phyloP scores from a whole-genome alignment of 495 filamentous ascomycete genomes.

The Chaetomium fimeti region DNA sequence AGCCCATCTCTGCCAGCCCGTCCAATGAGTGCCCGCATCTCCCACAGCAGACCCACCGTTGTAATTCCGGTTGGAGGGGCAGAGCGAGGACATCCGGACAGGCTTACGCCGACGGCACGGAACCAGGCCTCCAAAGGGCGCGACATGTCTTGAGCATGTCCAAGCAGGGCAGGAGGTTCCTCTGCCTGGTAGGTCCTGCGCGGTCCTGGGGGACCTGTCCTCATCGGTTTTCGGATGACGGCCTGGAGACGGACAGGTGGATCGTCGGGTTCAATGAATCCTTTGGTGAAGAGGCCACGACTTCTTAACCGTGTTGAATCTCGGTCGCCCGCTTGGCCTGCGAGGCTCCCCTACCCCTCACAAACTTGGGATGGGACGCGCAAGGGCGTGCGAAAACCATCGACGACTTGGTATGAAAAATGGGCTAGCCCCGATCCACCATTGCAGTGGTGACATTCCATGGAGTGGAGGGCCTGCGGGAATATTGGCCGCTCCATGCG shows the following conservation, averaged over 20 bases:
- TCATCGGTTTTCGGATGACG: slow-evolving; percentile 2
- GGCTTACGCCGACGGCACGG: slow-evolving; percentile 25
- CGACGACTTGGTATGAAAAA: neutral
- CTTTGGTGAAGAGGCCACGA: slow-evolving; percentile 14
- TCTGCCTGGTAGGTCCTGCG: neutral
- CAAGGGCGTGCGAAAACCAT: slow-evolving; percentile 24
- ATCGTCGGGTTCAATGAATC: neutral
- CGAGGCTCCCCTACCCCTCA: neutral
- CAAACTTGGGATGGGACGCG: slow-evolving; percentile 17
- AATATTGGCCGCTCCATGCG: neutral
- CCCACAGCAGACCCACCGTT: neutral
- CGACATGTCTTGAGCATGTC: slow-evolving; percentile 10
- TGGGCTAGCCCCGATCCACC: neutral
- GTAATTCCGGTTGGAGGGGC: slow-evolving; percentile 13
- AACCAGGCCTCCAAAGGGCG: slow-evolving; percentile 25
- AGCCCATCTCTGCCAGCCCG: neutral
- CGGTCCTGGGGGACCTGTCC: neutral
- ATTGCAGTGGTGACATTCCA: neutral
- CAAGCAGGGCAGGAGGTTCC: slow-evolving; percentile 9
- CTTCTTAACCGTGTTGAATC: neutral
- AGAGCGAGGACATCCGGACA: slow-evolving; percentile 11
- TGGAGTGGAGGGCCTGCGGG: slow-evolving; percentile 6
- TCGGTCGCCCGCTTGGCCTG: slow-evolving; percentile 4
- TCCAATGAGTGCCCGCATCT: slow-evolving; percentile 5
- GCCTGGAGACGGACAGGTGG: neutral